phyloP scores from a whole-genome alignment of 1,139 yeast genomes.

The Casaregolazyma suthepensis region DNA sequence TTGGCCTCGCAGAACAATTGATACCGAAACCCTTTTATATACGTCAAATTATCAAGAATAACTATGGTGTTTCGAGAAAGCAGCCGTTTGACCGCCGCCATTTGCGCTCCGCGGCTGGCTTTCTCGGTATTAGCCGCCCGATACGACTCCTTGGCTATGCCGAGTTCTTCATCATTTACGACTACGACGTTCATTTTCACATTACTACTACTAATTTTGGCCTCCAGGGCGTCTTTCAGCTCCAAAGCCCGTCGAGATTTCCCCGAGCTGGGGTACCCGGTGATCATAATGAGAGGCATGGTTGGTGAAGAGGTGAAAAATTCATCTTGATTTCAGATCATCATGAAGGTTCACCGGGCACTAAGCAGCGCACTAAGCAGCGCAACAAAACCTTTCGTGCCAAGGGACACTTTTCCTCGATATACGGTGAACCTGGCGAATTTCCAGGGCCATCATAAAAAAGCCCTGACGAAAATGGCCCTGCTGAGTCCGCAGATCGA shows the following conservation, averaged over 20 bases:
- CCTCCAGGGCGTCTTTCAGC: slow-evolving; percentile 44
- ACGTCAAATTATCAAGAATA: slow-evolving; percentile 76
- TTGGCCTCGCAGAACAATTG: slow-evolving; percentile 93
- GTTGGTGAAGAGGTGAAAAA: background rate
- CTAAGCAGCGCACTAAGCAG: background rate
- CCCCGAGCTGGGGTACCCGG: slow-evolving; percentile 85
- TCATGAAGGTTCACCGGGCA: background rate
- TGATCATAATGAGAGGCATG: slow-evolving; percentile 81
- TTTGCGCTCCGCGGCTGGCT: slow-evolving; percentile 73
- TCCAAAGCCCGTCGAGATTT: slow-evolving; percentile 68
- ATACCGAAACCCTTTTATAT: slow-evolving; percentile 92
- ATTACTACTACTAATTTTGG: slow-evolving; percentile 40
- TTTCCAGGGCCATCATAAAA: slow-evolving; percentile 87
- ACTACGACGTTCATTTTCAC: slow-evolving; percentile 57
- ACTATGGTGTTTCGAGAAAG: slow-evolving; percentile 65
- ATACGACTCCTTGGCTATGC: slow-evolving; percentile 64
- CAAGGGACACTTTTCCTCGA: slow-evolving; percentile 45
- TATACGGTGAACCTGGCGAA: slow-evolving; percentile 67
- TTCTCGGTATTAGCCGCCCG: slow-evolving; percentile 52
- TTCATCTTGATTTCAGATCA: background rate
- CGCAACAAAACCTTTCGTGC: slow-evolving; percentile 20
- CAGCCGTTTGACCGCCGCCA: slow-evolving; percentile 83
- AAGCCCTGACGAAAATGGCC: slow-evolving; percentile 65
- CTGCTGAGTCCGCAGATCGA: slow-evolving; percentile 77
- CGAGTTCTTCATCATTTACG: slow-evolving; percentile 73